Conservation (phyloP, 257 asterid species). For the Nicotiana noctiflora region DNA sequence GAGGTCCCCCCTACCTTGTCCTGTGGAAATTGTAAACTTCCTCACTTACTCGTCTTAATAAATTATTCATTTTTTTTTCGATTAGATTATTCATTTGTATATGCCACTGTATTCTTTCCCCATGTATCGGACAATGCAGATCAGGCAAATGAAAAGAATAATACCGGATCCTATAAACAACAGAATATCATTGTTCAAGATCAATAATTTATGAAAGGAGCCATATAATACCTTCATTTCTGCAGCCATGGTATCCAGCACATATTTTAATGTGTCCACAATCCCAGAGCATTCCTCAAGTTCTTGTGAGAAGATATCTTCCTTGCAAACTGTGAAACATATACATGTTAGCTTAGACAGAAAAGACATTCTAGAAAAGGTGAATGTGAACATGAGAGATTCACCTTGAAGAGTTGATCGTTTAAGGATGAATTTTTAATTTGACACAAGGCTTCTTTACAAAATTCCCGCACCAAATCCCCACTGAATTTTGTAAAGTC, state of each 20-base stretch:
- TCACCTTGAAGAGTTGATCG: conserved; percentile 77
- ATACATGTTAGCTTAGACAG: conserved; percentile 9
- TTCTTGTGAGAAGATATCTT: conserved; percentile 54
- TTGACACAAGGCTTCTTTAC: conserved; percentile 43
- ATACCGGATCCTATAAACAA: conserved; percentile 4
- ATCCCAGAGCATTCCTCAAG: conserved; percentile 30
- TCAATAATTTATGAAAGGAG: not conserved
- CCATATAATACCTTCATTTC: conserved; percentile 60
- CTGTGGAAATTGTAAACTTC: not conserved
- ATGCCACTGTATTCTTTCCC: not conserved
- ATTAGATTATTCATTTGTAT: not conserved
- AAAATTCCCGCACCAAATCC: conserved; percentile 53
- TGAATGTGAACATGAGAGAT: not conserved
- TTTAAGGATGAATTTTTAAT: conserved; percentile 45
- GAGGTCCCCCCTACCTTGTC: not conserved
- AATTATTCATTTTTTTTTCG: not conserved
- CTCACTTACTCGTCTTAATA: not conserved
- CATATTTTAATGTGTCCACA: conserved; percentile 39
- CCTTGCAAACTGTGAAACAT: conserved; percentile 50
- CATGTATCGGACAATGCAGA: conserved; percentile 7
- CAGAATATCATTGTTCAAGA: not conserved
- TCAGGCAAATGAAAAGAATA: not conserved
- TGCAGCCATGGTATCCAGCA: conserved; percentile 42
- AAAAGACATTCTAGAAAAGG: not conserved
- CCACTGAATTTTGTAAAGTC: conserved; percentile 36